Evolutionary conservation across 257 asterid genomes (phyloP).

Genomic region (Solanum corneliomulleri): DNA sequence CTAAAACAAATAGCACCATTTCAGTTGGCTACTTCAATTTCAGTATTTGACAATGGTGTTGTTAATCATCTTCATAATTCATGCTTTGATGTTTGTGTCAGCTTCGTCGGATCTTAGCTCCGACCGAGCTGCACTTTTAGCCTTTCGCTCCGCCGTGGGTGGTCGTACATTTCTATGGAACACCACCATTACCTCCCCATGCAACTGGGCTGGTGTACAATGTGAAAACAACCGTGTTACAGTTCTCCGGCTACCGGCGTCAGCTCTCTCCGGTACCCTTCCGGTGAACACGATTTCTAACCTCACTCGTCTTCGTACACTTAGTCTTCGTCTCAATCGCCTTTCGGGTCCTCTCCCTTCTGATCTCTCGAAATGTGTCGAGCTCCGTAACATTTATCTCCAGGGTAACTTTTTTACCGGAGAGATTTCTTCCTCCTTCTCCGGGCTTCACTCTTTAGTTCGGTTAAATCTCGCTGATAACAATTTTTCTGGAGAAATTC

Average conservation of each 20-base stretch:
- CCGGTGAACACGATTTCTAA: constrained; percentile 34
- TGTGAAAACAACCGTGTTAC: constrained; percentile 56
- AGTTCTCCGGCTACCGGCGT: constrained; percentile 61
- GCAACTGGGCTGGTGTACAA: constrained; percentile 59
- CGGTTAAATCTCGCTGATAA: constrained; percentile 50
- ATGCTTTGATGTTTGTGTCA: constrained; percentile 4
- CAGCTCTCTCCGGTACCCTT: constrained; percentile 50
- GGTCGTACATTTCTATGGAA: constrained; percentile 72
- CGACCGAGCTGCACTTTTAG: constrained; percentile 51
- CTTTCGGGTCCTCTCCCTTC: constrained; percentile 54
- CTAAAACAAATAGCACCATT: background rate
- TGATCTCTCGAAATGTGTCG: constrained; percentile 32
- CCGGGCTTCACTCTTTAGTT: constrained; percentile 32
- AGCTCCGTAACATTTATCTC: constrained; percentile 53
- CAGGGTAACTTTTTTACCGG: constrained; percentile 69
- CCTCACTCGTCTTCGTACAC: constrained; percentile 48
- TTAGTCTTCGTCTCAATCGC: constrained; percentile 70
- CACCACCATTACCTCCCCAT: constrained; percentile 36
- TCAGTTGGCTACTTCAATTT: background rate
- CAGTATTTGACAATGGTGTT: background rate
- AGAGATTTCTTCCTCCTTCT: constrained; percentile 10
- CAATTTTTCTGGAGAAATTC: constrained; percentile 49
- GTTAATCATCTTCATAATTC: constrained; percentile 11
- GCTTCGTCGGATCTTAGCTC: constrained; percentile 33
- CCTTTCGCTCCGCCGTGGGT: constrained; percentile 55